These are phyloP conservation scores for Xylariales sp. DNA, from an alignment of 2,329 filamentous ascomycete species.

Conservation along the genomic window DNA sequence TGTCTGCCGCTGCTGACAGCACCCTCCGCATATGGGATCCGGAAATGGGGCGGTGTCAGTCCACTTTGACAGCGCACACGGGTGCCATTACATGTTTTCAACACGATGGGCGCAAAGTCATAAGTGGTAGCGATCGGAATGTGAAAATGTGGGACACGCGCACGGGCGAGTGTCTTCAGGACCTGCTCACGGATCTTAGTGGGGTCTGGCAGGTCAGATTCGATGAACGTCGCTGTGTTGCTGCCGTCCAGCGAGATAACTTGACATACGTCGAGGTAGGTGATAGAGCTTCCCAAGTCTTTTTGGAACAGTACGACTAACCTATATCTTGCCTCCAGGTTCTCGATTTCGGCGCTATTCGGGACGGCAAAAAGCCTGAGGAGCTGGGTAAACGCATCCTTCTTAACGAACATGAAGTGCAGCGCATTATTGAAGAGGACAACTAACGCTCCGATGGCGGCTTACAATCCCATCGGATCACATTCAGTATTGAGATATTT, in stretches of 20 bases:
- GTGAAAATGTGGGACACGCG: slow-evolving; percentile 99
- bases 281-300: slow-evolving; percentile 30
- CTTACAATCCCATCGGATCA: neutral
- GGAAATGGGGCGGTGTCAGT: slow-evolving; percentile 89
- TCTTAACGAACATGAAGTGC: slow-evolving; percentile 68
- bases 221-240: slow-evolving; percentile 93
- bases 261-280: slow-evolving; percentile 95
- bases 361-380: slow-evolving; percentile 83
- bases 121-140: slow-evolving; percentile 93
- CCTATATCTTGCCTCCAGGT: slow-evolving; percentile 69
- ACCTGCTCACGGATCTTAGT: slow-evolving; percentile 90
- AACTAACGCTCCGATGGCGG: slow-evolving; percentile 27
- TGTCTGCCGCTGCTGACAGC: slow-evolving; percentile 94
- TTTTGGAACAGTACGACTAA: slow-evolving; percentile 48
- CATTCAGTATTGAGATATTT: neutral
- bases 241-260: slow-evolving; percentile 91
- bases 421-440: slow-evolving; percentile 51
- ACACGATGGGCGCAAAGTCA: slow-evolving; percentile 95
- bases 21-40: slow-evolving; percentile 98
- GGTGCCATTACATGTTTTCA: slow-evolving; percentile 99
- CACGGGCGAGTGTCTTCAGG: slow-evolving; percentile 90
- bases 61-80: slow-evolving; percentile 90
- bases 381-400: slow-evolving; percentile 83
- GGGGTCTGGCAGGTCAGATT: slow-evolving; percentile 99
- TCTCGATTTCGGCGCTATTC: slow-evolving; percentile 93